Base-by-base conservation (phyloP, 2,329 filamentous ascomycete species). In the Ceratocystis huliohia region DNA sequence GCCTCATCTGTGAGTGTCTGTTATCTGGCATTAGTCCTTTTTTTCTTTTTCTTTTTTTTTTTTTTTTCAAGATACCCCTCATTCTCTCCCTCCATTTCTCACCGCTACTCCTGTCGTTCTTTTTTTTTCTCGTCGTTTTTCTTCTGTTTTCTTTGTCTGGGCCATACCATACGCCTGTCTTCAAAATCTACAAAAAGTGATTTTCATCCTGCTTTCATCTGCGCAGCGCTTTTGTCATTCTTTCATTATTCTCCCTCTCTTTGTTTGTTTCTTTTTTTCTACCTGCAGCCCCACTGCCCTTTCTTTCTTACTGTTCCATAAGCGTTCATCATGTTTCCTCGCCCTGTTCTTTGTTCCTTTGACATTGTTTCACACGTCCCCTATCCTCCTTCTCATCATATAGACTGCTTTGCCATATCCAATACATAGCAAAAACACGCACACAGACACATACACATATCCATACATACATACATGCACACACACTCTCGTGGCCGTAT, bases 41-140 rank as follows among this genome's bases (percentile, higher is more conserved):
- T 30, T 63, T 61, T 30, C 28, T 59, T 68, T 66, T 53, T 59
- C 41, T 69, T 61, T 62, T 56, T 20, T 67, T 65, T 56, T 46
- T 62, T 65, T 65, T 61, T 46, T 64, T 63, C 57, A 64, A 10
- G 37, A 41, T 41, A 41, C 37, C 37, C 37, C 37, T 41, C 37
- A 41, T 37, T 61, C 41, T 64, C 45, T 68, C 53, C 45, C 53
- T 53, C 33, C 30, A 28, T 63, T 69, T 65, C 61, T 59, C 48
- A 62, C 62, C 56, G 8, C 67, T 41, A 15, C 37, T 41, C 37
- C 64, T 56, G 37, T 64, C 63, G 41, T 64, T 8, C 33, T n/a
- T 30, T 25, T 59, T 33, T 15, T 37, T 17, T 20, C n/a, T 30
- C 37, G 22, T 50, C 48, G 15, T 15, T 15, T 41, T 41, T 4